Conservation (phyloP, 305 asterid genomes). For the Coffea humblotiana region DNA sequence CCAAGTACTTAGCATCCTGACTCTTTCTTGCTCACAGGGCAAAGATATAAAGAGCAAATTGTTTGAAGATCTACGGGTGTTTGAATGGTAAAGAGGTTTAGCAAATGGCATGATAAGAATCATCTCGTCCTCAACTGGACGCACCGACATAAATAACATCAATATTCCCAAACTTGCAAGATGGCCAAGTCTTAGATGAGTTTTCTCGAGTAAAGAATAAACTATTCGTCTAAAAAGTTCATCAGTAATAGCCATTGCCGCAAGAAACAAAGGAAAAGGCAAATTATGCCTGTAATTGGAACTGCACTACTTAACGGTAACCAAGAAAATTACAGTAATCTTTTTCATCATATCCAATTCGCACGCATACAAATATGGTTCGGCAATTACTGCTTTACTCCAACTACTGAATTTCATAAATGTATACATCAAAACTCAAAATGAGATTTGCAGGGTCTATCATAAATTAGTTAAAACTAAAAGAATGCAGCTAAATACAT, state of each 20-base stretch:
- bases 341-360: not conserved
- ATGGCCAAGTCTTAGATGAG: not conserved
- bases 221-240: not conserved
- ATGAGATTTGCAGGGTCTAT: constrained; percentile 3
- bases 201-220: not conserved
- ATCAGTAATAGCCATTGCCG: not conserved
- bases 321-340: not conserved
- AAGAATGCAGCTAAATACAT: not conserved
- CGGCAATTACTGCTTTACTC: not conserved
- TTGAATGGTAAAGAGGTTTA: not conserved
- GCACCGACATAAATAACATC: not conserved
- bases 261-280: not conserved
- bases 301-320: not conserved
- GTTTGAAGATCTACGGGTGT: not conserved
- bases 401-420: not conserved
- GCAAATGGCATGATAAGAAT: not conserved
- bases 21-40: not conserved
- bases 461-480: not conserved
- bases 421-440: not conserved
- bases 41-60: not conserved
- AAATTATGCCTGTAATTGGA: not conserved
- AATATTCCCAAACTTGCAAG: not conserved
- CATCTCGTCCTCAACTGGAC: not conserved
- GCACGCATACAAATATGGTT: not conserved
- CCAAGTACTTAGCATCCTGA: not conserved